Conservation (phyloP, 192 early-diverging fungal species). For the Chytriomyces sp. region DNA sequence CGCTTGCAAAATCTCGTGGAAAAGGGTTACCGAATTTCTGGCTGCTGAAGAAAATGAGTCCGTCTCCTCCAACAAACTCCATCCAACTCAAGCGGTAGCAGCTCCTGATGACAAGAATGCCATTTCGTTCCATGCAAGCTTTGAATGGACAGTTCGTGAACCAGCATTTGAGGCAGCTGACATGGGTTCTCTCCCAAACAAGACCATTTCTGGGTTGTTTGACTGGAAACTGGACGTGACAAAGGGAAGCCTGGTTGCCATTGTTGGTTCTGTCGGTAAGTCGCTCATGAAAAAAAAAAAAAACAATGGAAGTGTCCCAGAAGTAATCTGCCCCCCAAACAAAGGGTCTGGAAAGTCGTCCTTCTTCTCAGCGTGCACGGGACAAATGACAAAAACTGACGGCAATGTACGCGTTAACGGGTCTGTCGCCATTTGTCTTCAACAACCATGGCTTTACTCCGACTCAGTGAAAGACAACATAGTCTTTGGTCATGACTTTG, state of each 20-base stretch:
- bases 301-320: too few relatives aligned
- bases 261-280: constrained; percentile 53
- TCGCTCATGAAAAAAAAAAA: constrained; percentile 62
- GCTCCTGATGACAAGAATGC: neutral
- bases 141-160: constrained; percentile 25
- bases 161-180: neutral
- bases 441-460: constrained; percentile 82
- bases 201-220: constrained; percentile 6
- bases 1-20: constrained; percentile 22
- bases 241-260: constrained; percentile 19
- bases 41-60: constrained; percentile 33
- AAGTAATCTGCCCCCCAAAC: too few relatives aligned
- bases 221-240: neutral
- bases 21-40: constrained; percentile 36
- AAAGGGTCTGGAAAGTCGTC: constrained; percentile 49
- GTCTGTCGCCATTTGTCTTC: constrained; percentile 68
- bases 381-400: constrained; percentile 41
- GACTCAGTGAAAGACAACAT: constrained; percentile 68
- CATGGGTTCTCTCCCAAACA: neutral
- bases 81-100: constrained; percentile 15
- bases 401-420: constrained; percentile 51
- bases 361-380: constrained; percentile 41
- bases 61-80: neutral
- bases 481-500: constrained; percentile 34
- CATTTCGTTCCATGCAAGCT: constrained; percentile 3